Evolutionary conservation across 106 monocot species (phyloP).

Genomic region (Ottelia alismoides): DNA sequence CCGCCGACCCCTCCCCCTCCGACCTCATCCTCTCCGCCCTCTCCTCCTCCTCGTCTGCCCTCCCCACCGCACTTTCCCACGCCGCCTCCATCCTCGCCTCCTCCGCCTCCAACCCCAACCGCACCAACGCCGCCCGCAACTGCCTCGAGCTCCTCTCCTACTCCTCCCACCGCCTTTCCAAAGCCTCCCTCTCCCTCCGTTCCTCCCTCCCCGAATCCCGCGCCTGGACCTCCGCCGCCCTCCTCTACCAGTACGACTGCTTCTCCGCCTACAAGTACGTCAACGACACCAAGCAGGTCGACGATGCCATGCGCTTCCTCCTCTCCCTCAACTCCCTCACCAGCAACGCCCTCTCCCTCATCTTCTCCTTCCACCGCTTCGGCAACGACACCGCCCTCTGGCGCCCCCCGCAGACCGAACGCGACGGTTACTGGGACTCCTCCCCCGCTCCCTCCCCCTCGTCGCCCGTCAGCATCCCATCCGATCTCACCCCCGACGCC

Average conservation of each 20-base stretch:
- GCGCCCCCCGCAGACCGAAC: conserved; percentile 70
- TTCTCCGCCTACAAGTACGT: conserved; percentile 62
- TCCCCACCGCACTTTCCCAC: conserved; percentile 13
- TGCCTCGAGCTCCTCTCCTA: conserved; percentile 43
- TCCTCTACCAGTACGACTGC: conserved; percentile 74
- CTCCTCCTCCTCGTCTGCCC: conserved; percentile 6
- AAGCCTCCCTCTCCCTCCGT: not conserved
- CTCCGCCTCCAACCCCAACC: conserved; percentile 38
- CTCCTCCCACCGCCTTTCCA: conserved; percentile 30
- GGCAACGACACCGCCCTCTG: conserved; percentile 40
- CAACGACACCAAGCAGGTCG: conserved; percentile 36
- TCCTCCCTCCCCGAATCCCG: conserved; percentile 3
- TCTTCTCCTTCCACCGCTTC: conserved; percentile 50
- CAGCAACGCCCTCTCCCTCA: conserved; percentile 56
- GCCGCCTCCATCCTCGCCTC: conserved; percentile 30
- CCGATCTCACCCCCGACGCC: conserved; percentile 7
- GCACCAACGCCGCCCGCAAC: conserved; percentile 51
- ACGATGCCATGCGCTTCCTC: conserved; percentile 41
- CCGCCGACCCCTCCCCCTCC: conserved; percentile 8
- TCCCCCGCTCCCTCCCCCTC: not conserved
- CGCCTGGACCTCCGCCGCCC: conserved; percentile 41
- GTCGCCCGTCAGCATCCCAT: conserved; percentile 3
- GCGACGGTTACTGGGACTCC: conserved; percentile 62
- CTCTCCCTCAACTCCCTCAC: conserved; percentile 27
- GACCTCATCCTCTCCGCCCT: conserved; percentile 15